Evolutionary conservation across 2,329 filamentous ascomycete species (phyloP).

Genomic region (Colletotrichum australisinense): DNA sequence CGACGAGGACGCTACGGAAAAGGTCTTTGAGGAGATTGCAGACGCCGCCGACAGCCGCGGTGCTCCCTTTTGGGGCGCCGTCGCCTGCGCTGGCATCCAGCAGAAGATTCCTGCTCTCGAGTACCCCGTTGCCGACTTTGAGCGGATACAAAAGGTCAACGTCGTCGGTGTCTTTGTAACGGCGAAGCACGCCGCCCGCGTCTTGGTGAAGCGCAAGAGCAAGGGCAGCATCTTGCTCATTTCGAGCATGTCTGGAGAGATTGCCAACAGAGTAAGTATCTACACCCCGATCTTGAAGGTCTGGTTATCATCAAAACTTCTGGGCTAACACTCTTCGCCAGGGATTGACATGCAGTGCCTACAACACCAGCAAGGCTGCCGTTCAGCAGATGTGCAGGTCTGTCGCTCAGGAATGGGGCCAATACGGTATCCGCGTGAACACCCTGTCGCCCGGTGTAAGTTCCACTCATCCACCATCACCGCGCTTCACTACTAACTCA

Average conservation of each 20-base stretch:
- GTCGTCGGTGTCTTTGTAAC: slow-evolving; percentile 77
- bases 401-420: slow-evolving; percentile 71
- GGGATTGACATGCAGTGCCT: slow-evolving; percentile 72
- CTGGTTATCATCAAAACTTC: not conserved
- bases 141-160: slow-evolving; percentile 77
- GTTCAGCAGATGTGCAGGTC: slow-evolving; percentile 70
- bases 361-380: slow-evolving; percentile 72
- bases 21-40: slow-evolving; percentile 49
- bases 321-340: slow-evolving; percentile 40
- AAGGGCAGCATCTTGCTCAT: slow-evolving; percentile 63
- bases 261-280: slow-evolving; percentile 61
- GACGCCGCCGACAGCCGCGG: slow-evolving; percentile 44
- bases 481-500: not conserved
- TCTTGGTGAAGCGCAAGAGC: slow-evolving; percentile 55
- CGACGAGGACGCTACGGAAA: slow-evolving; percentile 51
- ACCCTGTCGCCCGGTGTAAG: slow-evolving; percentile 70
- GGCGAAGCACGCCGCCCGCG: slow-evolving; percentile 75
- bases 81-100: slow-evolving; percentile 62
- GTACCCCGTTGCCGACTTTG: slow-evolving; percentile 67
- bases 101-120: slow-evolving; percentile 58
- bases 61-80: slow-evolving; percentile 49
- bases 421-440: slow-evolving; percentile 73
- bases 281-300: not conserved
- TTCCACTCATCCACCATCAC: not conserved
- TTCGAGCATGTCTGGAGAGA: slow-evolving; percentile 59